Evolutionary conservation across 2,329 filamentous ascomycete genomes (phyloP), one percentile per base, ranked within the genome.

Genomic region (Salinomyces thailandicus): DNA sequence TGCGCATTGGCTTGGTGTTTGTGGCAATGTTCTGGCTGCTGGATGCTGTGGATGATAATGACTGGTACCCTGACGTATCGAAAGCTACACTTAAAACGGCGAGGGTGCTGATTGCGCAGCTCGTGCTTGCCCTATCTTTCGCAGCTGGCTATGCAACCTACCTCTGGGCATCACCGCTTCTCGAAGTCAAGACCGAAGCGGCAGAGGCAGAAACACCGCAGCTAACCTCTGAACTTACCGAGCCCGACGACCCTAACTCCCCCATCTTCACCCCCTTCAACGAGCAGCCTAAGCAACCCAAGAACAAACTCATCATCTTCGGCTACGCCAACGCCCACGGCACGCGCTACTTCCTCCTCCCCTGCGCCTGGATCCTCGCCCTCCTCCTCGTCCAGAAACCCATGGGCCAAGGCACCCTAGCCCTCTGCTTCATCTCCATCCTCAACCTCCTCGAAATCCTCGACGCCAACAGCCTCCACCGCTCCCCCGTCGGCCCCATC

Each of bases 311-410:
- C 27, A 76, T 95, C 41, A 83, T 81, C 19, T 72, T 93, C 13
- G 91, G 91, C 30, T 96, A 93, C 61, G 83, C 81, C 45, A 98
- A 98, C 54, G 77, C 85, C n/a, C 80, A 94, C 53, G 91, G 91
- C 39, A 81, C 85, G 1, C 81, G 89, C 18, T 96, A 93, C 62
- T 79, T 94, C 47, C 68, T 96, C 20, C 72, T 96, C 5, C 73
- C 86, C 2, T 68, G 85, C 47, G 85, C 87, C 55, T 77, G 93
- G 60, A 71, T 85, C 17, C 71, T 84, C 6, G 81, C 78, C 1
- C 75, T 86, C 39, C 74, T 85, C 36, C 71, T 95, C 5, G 71
- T 96, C 17, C 82, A 89, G 45, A 96, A 96, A 59, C 91, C 91
- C 12, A 93, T 98, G 84, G 91, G 91, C 35, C 79, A 79, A 39